phyloP scores from a whole-genome alignment of 2,329 filamentous ascomycete species.

The Botrytis aclada region DNA sequence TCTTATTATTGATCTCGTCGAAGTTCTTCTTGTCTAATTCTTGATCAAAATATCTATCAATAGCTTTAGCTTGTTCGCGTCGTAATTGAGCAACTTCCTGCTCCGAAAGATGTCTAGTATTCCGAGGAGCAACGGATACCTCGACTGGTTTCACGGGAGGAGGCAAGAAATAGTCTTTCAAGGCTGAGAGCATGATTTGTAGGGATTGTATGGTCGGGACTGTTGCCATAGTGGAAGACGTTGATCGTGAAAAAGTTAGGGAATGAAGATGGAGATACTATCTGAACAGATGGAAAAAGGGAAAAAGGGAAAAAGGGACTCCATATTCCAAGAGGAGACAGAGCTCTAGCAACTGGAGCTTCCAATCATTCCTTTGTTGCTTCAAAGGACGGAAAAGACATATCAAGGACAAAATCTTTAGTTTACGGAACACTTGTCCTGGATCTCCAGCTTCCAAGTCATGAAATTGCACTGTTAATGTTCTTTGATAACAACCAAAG shows the following conservation, averaged over 20 bases:
- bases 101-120: background rate
- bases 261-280: conserved; percentile 6
- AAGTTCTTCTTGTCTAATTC: conserved; percentile 14
- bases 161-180: conserved; percentile 13
- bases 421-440: conserved; percentile 1
- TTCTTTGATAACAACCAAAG: background rate
- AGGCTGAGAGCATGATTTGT: background rate
- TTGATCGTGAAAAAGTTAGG: background rate
- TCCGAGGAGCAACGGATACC: background rate
- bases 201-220: background rate
- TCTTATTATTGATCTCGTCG: conserved; percentile 8
- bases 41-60: conserved; percentile 18
- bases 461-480: conserved; percentile 1
- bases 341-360: background rate
- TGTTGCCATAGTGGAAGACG: conserved; percentile 3
- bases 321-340: background rate
- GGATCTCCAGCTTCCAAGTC: background rate
- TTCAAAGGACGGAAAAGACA: background rate
- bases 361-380: conserved; percentile 4
- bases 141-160: background rate
- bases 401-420: background rate
- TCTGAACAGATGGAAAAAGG: background rate
- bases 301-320: background rate
- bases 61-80: conserved; percentile 12
- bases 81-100: conserved; percentile 6